These are phyloP conservation scores for Podospora conica DNA, from an alignment of 495 filamentous ascomycete genomes.

Conservation along the genomic window DNA sequence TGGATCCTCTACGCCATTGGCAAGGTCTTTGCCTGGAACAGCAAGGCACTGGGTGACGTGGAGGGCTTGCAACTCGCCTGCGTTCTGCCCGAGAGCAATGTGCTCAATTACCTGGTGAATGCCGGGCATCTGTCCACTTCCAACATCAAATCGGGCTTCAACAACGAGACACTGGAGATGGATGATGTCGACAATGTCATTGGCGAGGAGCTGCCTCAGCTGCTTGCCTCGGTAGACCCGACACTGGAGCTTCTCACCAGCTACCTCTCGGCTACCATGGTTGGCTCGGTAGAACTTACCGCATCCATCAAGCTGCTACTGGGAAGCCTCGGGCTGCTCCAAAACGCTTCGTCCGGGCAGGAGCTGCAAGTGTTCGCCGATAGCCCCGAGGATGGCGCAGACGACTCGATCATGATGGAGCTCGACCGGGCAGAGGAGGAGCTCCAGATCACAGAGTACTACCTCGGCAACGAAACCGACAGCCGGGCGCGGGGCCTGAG, in stretches of 20 bases:
- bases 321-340: slow-evolving; percentile 45
- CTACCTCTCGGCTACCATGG: slow-evolving; percentile 47
- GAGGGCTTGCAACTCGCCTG: slow-evolving; percentile 37
- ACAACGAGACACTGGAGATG: slow-evolving; percentile 39
- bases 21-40: slow-evolving; percentile 42
- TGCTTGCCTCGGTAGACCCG: slow-evolving; percentile 54
- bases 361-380: slow-evolving; percentile 9
- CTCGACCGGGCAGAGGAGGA: slow-evolving; percentile 44
- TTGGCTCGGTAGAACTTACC: slow-evolving; percentile 43
- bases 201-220: slow-evolving; percentile 52
- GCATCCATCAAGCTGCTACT: slow-evolving; percentile 43
- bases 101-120: slow-evolving; percentile 56
- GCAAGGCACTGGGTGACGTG: slow-evolving; percentile 19
- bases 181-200: slow-evolving; percentile 37
- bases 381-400: slow-evolving; percentile 20
- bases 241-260: slow-evolving; percentile 53
- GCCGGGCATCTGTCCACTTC: slow-evolving; percentile 56
- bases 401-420: slow-evolving; percentile 40
- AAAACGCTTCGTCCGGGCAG: slow-evolving; percentile 30
- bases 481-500: slow-evolving; percentile 42
- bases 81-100: slow-evolving; percentile 46
- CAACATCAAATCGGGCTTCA: slow-evolving; percentile 56
- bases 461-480: slow-evolving; percentile 30
- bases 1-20: slow-evolving; percentile 49
- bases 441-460: slow-evolving; percentile 45